These are phyloP conservation scores for Boletus edulis DNA, from an alignment of 768 basidiomycete species.

Conservation along the genomic window DNA sequence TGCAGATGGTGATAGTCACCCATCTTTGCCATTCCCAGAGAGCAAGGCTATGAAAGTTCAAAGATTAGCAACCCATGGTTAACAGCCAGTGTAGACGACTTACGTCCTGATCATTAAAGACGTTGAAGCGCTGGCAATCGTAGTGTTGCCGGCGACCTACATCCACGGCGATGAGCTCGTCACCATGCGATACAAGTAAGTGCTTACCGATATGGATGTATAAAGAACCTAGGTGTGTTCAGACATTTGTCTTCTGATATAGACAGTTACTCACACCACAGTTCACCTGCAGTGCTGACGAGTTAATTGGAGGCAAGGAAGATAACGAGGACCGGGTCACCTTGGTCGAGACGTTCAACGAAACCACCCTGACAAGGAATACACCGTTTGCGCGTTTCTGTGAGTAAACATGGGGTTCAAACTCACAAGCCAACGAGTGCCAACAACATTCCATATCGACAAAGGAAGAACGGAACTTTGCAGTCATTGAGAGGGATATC, in stretches of 20 bases:
- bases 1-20: conserved; percentile 49
- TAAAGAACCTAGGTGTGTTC: conserved; percentile 50
- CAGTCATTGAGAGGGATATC: conserved; percentile 4
- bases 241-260: neutral
- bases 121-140: conserved; percentile 36
- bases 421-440: conserved; percentile 60
- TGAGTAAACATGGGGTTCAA: neutral
- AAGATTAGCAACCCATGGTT: conserved; percentile 11
- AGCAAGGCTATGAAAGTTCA: conserved; percentile 49
- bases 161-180: conserved; percentile 1
- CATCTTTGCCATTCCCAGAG: conserved; percentile 61
- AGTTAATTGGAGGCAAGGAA: neutral
- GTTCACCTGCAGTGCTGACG: conserved; percentile 42
- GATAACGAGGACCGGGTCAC: conserved; percentile 1
- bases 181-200: neutral
- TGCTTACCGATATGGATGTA: conserved; percentile 62
- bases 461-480: conserved; percentile 63
- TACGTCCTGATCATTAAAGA: conserved; percentile 72
- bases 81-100: conserved; percentile 5
- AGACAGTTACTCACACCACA: conserved; percentile 46
- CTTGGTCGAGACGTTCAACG: conserved; percentile 46
- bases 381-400: neutral
- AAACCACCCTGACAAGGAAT: conserved; percentile 46
- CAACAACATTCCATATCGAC: conserved; percentile 69
- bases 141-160: conserved; percentile 27